These are phyloP conservation scores for Zygoascus tannicola DNA, from an alignment of 805 yeast species.

Conservation along the genomic window DNA sequence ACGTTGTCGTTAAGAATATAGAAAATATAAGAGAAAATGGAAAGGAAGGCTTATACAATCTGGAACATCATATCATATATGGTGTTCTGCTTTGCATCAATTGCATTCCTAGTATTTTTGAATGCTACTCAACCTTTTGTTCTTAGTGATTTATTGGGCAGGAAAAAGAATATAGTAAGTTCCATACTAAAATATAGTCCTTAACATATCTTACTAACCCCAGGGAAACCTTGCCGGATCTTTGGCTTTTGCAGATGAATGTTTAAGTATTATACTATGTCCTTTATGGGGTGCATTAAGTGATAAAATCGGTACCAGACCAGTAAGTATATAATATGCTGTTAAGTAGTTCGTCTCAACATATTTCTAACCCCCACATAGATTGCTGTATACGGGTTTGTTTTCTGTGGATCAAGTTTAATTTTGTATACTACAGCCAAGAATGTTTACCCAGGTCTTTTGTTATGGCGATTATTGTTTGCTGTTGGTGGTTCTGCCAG, in stretches of 20 bases:
- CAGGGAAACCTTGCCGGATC: constrained; percentile 40
- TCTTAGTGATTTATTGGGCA: constrained; percentile 31
- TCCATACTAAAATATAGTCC: neutral
- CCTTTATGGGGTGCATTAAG: constrained; percentile 57
- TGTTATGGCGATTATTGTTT: constrained; percentile 45
- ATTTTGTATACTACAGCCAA: constrained; percentile 40
- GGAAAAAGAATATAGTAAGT: constrained; percentile 22
- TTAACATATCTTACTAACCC: neutral
- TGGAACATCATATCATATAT: constrained; percentile 21
- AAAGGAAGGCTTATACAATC: neutral
- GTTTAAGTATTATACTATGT: constrained; percentile 41
- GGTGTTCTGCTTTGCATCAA: constrained; percentile 32
- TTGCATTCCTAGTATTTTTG: constrained; percentile 36
- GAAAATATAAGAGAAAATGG: no score
- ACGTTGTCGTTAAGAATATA: no score
- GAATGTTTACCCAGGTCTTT: constrained; percentile 41
- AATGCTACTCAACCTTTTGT: constrained; percentile 39
- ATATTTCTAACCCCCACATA: no score
- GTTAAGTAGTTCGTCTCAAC: no score
- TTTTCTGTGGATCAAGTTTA: constrained; percentile 39
- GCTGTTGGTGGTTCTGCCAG: constrained; percentile 50
- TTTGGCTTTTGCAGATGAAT: constrained; percentile 50
- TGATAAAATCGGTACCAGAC: constrained; percentile 54
- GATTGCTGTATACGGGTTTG: constrained; percentile 40
- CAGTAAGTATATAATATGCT: constrained; percentile 18